These are phyloP conservation scores for Boletus bicolor DNA, from an alignment of 768 basidiomycete species.

Conservation along the genomic window DNA sequence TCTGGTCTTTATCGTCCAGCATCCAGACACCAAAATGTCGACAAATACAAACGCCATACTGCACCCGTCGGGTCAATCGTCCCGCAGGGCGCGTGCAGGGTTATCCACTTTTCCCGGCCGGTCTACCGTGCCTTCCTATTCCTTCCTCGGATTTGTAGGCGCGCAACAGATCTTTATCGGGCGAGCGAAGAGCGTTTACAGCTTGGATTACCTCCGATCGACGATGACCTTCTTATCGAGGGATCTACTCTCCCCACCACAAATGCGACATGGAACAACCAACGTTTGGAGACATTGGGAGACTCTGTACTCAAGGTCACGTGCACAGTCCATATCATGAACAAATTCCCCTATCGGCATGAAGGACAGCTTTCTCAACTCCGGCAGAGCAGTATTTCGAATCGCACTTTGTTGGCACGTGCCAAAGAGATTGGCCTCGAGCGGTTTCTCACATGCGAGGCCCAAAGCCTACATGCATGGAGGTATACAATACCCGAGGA, in stretches of 20 bases:
- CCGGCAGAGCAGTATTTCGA: conserved; percentile 64
- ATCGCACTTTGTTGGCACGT: conserved; percentile 63
- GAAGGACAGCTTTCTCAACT: conserved; percentile 78
- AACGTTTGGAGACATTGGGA: conserved; percentile 83
- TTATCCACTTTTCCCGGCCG: conserved; percentile 50
- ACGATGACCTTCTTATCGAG: conserved; percentile 57
- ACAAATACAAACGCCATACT: conserved; percentile 25
- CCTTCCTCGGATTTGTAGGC: conserved; percentile 65
- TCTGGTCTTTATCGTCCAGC: conserved; percentile 39
- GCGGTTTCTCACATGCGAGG: conserved; percentile 60
- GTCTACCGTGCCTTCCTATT: conserved; percentile 52
- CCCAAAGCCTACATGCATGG: conserved; percentile 54
- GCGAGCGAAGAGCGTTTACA: conserved; percentile 47
- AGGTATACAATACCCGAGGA: conserved; percentile 43
- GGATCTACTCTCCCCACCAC: conserved; percentile 74
- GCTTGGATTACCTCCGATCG: conserved; percentile 61
- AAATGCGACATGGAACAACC: conserved; percentile 67
- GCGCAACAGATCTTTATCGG: conserved; percentile 64
- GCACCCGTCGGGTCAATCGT: conserved; percentile 33
- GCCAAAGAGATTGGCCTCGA: conserved; percentile 65
- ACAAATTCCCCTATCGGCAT: conserved; percentile 70
- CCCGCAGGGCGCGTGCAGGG: conserved; percentile 48
- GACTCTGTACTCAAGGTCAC: conserved; percentile 79
- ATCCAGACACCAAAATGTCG: conserved; percentile 22
- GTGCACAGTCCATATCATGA: conserved; percentile 73